A percentile compares a stretch with the other conserved stretches of the same genome.
Evolutionary conservation across 257 asterid species (phyloP).

Genomic region (Capsicum chinense): DNA sequence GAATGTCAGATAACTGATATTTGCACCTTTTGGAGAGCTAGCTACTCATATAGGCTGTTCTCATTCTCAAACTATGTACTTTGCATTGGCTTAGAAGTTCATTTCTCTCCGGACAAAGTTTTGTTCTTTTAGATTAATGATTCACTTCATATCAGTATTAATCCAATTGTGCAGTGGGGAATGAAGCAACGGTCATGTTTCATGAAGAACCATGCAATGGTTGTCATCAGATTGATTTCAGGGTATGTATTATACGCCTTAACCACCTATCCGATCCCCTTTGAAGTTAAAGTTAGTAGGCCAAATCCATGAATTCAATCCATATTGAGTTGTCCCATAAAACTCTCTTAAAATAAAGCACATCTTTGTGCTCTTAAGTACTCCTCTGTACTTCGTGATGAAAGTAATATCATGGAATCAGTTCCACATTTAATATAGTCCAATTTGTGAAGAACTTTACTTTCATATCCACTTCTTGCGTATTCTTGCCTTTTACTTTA

Average conservation of each 20-base stretch:
- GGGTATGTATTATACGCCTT: constrained; percentile 51
- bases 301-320: not conserved
- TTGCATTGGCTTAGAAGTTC: not conserved
- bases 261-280: not conserved
- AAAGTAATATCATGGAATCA: not conserved
- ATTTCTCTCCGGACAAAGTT: not conserved
- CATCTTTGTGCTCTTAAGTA: not conserved
- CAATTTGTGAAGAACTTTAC: constrained; percentile 5
- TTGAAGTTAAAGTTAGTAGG: not conserved
- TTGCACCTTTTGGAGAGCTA: not conserved
- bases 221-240: constrained; percentile 59
- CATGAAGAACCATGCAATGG: constrained; percentile 79
- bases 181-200: constrained; percentile 69
- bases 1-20: not conserved
- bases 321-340: not conserved
- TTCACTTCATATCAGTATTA: constrained; percentile 18
- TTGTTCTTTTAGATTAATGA: not conserved
- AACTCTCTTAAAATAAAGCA: not conserved
- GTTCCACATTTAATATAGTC: not conserved
- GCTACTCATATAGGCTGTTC: not conserved
- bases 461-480: not conserved
- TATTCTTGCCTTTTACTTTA: constrained; percentile 1
- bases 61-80: constrained; percentile 7
- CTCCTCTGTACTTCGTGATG: not conserved
- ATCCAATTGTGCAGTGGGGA: constrained; percentile 68